These are phyloP conservation scores for Suillus sp. DNA, from an alignment of 768 basidiomycete species.

Conservation along the genomic window DNA sequence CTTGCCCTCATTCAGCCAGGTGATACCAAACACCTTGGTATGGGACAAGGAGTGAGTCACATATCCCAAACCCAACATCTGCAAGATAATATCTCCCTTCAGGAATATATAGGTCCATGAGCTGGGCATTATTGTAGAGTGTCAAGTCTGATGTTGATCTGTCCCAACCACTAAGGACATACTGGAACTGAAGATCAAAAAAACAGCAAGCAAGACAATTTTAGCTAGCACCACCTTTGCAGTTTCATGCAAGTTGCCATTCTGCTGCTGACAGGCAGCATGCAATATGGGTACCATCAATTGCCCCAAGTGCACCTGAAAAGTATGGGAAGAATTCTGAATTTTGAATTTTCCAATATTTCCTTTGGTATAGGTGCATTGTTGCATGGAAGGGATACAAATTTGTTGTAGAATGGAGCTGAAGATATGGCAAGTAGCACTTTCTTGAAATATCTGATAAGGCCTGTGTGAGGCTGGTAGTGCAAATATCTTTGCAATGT, in stretches of 20 bases:
- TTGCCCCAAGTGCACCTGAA: conserved; percentile 29
- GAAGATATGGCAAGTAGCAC: background rate
- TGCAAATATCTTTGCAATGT: background rate
- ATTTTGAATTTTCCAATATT: conserved; percentile 15
- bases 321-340: conserved; percentile 41
- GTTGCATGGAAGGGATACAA: no score
- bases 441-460: background rate
- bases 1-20: conserved; percentile 19
- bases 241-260: conserved; percentile 19
- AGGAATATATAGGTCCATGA: conserved; percentile 19
- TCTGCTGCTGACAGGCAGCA: conserved; percentile 21
- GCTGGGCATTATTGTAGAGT: conserved; percentile 17
- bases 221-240: conserved; percentile 27
- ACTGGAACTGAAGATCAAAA: conserved; percentile 21
- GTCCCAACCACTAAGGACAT: conserved; percentile 24
- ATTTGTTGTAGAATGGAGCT: no score
- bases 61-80: conserved; percentile 20
- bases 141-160: conserved; percentile 13
- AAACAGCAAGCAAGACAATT: conserved; percentile 23
- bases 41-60: conserved; percentile 1
- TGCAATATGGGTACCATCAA: conserved; percentile 39
- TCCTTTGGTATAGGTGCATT: no score
- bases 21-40: conserved; percentile 22
- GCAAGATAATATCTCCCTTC: conserved; percentile 19
- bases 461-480: background rate